Evolutionary conservation across 345 rosid species (phyloP).

Genomic region (Syzygium aromaticum): DNA sequence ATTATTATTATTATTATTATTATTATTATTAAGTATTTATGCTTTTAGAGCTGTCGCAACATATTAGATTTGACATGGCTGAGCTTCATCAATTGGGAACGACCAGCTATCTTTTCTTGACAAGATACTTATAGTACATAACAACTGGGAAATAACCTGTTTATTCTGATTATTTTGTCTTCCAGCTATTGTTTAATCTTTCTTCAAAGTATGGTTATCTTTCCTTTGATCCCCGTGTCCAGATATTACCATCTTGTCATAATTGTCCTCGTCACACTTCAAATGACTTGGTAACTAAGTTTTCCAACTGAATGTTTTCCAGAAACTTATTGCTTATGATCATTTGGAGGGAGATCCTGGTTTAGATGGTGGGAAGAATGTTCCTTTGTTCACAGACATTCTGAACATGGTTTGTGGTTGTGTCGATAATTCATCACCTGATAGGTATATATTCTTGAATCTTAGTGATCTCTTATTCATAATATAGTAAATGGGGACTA

Average conservation of each 20-base stretch:
- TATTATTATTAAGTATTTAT: neutral
- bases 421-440: constrained; percentile 90
- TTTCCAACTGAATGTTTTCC: constrained; percentile 18
- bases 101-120: neutral
- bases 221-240: neutral
- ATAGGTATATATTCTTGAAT: constrained; percentile 46
- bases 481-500: neutral
- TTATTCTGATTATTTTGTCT: neutral
- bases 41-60: neutral
- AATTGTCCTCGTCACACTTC: neutral
- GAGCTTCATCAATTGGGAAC: neutral
- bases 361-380: constrained; percentile 79
- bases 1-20: neutral
- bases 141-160: neutral
- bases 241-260: neutral
- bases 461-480: neutral
- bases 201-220: neutral
- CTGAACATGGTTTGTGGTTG: constrained; percentile 85
- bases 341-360: constrained; percentile 99
- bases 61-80: neutral
- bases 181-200: neutral
- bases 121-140: neutral
- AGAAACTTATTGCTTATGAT: constrained; percentile 97
- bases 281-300: constrained; percentile 6
- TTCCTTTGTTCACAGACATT: constrained; percentile 74